These are phyloP conservation scores for Kwoniella sp. DNA, from an alignment of 768 basidiomycete species.

Conservation along the genomic window DNA sequence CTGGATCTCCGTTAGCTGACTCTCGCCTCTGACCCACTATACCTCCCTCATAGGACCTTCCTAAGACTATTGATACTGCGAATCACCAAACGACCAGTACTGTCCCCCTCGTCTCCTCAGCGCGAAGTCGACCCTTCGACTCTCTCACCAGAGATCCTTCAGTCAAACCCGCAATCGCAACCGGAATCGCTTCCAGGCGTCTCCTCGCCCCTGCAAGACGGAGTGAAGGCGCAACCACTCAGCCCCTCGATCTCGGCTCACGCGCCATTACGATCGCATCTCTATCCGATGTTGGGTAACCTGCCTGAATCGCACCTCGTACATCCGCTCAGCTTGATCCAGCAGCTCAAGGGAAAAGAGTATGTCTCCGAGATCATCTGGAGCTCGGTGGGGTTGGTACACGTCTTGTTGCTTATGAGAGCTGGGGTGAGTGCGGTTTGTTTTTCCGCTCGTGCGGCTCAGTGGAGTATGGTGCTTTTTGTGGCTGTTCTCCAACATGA, in stretches of 20 bases:
- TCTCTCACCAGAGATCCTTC: conserved; percentile 59
- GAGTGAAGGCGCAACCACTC: conserved; percentile 60
- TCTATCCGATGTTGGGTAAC: conserved; percentile 38
- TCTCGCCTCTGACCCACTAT: too few species aligned
- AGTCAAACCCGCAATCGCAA: conserved; percentile 59
- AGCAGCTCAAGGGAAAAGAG: conserved; percentile 26
- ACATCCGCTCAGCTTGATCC: conserved; percentile 42
- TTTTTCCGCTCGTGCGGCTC: background rate
- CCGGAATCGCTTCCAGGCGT: conserved; percentile 12
- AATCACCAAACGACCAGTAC: conserved; percentile 73
- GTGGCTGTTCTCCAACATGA: background rate
- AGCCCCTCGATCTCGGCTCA: conserved; percentile 68
- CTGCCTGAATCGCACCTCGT: conserved; percentile 28
- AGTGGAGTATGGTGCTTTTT: too few species aligned
- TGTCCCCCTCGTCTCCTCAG: conserved; percentile 79
- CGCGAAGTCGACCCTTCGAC: conserved; percentile 80
- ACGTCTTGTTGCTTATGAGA: conserved; percentile 33
- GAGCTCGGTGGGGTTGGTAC: conserved; percentile 27
- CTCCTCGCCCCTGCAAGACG: background rate
- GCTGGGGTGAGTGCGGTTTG: conserved; percentile 21
- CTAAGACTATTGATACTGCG: conserved; percentile 74
- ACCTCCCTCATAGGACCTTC: conserved; percentile 63
- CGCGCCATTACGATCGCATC: conserved; percentile 72
- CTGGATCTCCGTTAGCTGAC: too few species aligned
- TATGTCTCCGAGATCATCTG: conserved; percentile 39